A percentile compares a stretch with the other conserved stretches of the same genome.
Evolutionary conservation across 805 yeast species (phyloP).

Genomic region (Zygotorulaspora chibaensis): DNA sequence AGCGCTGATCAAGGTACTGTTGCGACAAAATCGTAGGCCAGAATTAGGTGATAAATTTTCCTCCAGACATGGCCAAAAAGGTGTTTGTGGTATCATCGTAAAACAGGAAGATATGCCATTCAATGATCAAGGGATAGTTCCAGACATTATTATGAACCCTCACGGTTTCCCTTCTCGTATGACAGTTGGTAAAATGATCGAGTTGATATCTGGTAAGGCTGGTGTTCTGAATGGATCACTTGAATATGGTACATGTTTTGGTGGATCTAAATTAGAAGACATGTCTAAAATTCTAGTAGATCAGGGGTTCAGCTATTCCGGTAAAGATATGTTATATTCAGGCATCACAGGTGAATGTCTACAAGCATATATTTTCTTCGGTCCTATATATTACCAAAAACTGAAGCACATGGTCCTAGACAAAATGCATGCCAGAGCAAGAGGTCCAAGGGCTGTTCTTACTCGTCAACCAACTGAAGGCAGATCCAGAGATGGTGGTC

Average conservation of each 20-base stretch:
- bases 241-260: slow-evolving; percentile 97
- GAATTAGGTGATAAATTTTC: slow-evolving; percentile 97
- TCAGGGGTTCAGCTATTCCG: slow-evolving; percentile 89
- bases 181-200: slow-evolving; percentile 99
- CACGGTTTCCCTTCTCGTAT: slow-evolving; percentile 99
- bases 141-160: slow-evolving; percentile 97
- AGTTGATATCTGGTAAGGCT: slow-evolving; percentile 92
- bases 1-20: slow-evolving; percentile 83
- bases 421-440: slow-evolving; percentile 99
- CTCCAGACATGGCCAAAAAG: slow-evolving; percentile 97
- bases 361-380: slow-evolving; percentile 96
- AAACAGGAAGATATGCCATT: slow-evolving; percentile 97
- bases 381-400: slow-evolving; percentile 96
- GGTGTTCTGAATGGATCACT: slow-evolving; percentile 89
- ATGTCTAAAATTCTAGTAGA: slow-evolving; percentile 89
- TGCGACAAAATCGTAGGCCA: slow-evolving; percentile 95
- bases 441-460: slow-evolving; percentile 97
- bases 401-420: slow-evolving; percentile 98
- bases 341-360: slow-evolving; percentile 97
- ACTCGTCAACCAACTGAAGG: slow-evolving; percentile 99
- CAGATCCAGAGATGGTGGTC: slow-evolving; percentile 97
- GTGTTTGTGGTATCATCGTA: slow-evolving; percentile 98
- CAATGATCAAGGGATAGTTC: slow-evolving; percentile 84
- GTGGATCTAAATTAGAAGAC: slow-evolving; percentile 93
- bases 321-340: slow-evolving; percentile 95